Conservation (phyloP, 2,329 filamentous ascomycete species). For the Paraphoma sp. region DNA sequence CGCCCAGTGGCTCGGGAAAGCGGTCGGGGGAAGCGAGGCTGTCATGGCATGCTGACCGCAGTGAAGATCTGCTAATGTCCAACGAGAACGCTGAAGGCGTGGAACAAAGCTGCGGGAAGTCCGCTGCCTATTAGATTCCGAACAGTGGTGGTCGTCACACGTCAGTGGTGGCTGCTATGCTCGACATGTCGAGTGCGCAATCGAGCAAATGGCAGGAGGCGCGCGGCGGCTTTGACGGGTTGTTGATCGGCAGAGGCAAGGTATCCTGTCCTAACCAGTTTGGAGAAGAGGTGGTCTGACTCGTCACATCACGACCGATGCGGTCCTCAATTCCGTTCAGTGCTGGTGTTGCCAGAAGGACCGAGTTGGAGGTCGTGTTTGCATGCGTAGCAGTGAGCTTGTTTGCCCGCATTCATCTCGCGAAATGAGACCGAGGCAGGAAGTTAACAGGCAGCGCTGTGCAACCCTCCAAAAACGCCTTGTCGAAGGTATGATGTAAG, state of each 20-base stretch:
- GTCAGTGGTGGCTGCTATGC: neutral
- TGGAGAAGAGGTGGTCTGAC: neutral
- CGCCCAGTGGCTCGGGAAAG: constrained; percentile 14
- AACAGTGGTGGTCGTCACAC: neutral
- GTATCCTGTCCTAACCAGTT: neutral
- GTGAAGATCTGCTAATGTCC: constrained; percentile 18
- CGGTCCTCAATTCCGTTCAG: neutral
- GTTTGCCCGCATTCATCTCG: neutral
- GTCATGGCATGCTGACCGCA: constrained; percentile 20
- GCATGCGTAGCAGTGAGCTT: neutral
- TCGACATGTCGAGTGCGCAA: constrained; percentile 10
- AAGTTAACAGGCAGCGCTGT: neutral
- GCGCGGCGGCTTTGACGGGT: neutral
- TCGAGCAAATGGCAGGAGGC: constrained; percentile 11
- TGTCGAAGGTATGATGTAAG: constrained; percentile 1
- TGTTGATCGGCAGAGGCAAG: constrained; percentile 1
- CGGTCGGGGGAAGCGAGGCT: constrained; percentile 23
- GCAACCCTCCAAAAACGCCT: neutral
- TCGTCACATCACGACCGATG: neutral
- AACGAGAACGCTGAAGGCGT: neutral
- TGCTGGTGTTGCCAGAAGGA: neutral
- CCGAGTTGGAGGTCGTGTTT: neutral
- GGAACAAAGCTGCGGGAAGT: constrained; percentile 3
- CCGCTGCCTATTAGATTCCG: constrained; percentile 1
- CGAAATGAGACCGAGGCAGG: neutral